Conservation (phyloP, 2,329 filamentous ascomycete species). For the Aspergillus pseudoviridinutans region DNA sequence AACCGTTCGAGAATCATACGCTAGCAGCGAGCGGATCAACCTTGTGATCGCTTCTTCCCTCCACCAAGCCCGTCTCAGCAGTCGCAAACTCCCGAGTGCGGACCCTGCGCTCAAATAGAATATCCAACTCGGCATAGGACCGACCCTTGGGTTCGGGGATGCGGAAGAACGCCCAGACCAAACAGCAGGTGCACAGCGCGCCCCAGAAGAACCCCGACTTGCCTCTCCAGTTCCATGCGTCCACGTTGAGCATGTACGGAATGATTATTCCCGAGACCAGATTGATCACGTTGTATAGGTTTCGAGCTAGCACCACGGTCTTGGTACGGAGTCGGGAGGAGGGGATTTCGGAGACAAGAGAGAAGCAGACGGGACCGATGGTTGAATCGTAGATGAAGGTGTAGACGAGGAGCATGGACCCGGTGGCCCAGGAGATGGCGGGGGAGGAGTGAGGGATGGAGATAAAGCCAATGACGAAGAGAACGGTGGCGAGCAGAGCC, state of each 20-base stretch:
- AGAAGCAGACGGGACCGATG: constrained; percentile 87
- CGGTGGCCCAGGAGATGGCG: constrained; percentile 54
- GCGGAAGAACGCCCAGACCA: constrained; percentile 77
- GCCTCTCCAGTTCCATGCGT: constrained; percentile 82
- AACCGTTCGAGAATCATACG: neutral
- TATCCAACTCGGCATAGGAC: constrained; percentile 79
- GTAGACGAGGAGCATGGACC: constrained; percentile 81
- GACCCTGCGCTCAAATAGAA: constrained; percentile 73
- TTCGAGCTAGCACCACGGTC: constrained; percentile 81
- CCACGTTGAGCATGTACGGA: constrained; percentile 89
- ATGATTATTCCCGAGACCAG: constrained; percentile 80
- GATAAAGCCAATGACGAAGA: constrained; percentile 79
- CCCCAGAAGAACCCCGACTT: constrained; percentile 87
- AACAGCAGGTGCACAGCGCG: constrained; percentile 73
- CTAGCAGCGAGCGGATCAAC: neutral
- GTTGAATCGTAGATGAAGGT: constrained; percentile 80
- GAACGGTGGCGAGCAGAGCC: constrained; percentile 67
- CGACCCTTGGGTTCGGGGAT: constrained; percentile 76
- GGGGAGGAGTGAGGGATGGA: constrained; percentile 55
- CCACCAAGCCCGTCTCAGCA: neutral
- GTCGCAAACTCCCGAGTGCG: constrained; percentile 64
- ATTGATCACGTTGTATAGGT: constrained; percentile 74
- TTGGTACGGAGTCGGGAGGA: constrained; percentile 83
- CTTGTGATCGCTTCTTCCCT: neutral
- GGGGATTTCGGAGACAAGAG: constrained; percentile 78